Conservation (phyloP, 495 filamentous ascomycete genomes). For the Aspergillus ellipticus region DNA sequence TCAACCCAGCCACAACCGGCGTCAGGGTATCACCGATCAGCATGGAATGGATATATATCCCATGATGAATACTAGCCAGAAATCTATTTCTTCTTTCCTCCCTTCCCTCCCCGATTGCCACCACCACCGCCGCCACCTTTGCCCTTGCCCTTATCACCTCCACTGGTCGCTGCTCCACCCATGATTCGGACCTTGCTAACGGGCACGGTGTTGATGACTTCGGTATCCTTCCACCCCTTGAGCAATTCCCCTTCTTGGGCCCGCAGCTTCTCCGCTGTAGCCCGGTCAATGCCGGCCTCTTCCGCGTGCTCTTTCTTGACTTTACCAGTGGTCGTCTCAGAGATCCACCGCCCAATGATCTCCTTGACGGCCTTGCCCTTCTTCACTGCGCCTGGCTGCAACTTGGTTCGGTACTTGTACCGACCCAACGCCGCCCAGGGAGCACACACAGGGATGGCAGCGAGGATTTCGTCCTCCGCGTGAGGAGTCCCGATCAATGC, state of each 20-base stretch:
- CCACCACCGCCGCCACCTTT: conserved; percentile 41
- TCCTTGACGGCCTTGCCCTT: conserved; percentile 94
- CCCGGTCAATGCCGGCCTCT: conserved; percentile 51
- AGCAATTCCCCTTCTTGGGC: conserved; percentile 78
- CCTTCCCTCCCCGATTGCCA: conserved; percentile 32
- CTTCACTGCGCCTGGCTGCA: conserved; percentile 87
- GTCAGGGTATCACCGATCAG: neutral
- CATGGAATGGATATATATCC: neutral
- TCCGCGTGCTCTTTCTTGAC: conserved; percentile 47
- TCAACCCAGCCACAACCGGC: too few relatives aligned
- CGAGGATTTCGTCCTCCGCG: conserved; percentile 82
- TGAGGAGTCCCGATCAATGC: conserved; percentile 72
- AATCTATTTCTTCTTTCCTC: conserved; percentile 40
- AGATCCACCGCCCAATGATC: conserved; percentile 70
- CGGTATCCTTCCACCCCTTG: conserved; percentile 72
- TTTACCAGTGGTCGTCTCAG: conserved; percentile 46
- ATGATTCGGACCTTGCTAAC: conserved; percentile 85
- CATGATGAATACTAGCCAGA: neutral
- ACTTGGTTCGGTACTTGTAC: conserved; percentile 86
- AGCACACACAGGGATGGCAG: conserved; percentile 84
- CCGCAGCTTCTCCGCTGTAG: conserved; percentile 73
- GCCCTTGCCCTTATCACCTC: conserved; percentile 44
- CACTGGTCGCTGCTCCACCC: conserved; percentile 50
- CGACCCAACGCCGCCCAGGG: conserved; percentile 76
- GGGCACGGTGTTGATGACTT: conserved; percentile 76